A percentile compares a stretch with the other conserved stretches of the same genome.
Evolutionary conservation across 257 asterid species (phyloP).

Genomic region (Nicotiana knightiana): DNA sequence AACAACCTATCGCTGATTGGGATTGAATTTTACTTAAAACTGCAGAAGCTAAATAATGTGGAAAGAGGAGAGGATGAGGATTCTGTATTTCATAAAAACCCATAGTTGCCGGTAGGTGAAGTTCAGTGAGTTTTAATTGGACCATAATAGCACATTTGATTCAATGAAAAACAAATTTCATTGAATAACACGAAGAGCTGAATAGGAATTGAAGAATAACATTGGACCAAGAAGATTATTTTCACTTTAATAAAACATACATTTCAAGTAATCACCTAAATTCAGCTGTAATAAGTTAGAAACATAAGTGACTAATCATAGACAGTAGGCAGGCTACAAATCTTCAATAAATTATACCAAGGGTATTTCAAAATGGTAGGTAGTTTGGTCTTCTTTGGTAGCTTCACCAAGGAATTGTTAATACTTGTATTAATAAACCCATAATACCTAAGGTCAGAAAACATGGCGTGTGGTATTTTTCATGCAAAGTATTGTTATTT

Average conservation of each 20-base stretch:
- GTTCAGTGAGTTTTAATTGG: neutral
- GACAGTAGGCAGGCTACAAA: neutral
- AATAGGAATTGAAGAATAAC: neutral
- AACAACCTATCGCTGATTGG: neutral
- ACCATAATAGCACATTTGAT: slow-evolving; percentile 2
- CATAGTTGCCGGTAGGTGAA: neutral
- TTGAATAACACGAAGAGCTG: neutral
- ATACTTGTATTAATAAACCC: neutral
- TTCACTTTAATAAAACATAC: neutral
- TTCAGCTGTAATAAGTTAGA: neutral
- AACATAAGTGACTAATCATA: neutral
- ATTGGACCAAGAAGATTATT: neutral
- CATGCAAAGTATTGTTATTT: neutral
- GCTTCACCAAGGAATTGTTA: neutral
- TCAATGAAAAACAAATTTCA: neutral
- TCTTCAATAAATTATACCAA: neutral
- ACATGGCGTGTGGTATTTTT: neutral
- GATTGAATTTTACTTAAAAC: neutral
- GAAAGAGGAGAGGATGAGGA: neutral
- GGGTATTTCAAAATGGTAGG: neutral
- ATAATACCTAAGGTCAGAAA: neutral
- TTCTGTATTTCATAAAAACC: neutral
- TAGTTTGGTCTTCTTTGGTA: neutral
- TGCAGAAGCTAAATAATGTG: neutral
- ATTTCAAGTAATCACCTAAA: neutral